Conservation (phyloP, 225 moss, liverwort and hornwort genomes). For the Sphagnum tenellum region DNA sequence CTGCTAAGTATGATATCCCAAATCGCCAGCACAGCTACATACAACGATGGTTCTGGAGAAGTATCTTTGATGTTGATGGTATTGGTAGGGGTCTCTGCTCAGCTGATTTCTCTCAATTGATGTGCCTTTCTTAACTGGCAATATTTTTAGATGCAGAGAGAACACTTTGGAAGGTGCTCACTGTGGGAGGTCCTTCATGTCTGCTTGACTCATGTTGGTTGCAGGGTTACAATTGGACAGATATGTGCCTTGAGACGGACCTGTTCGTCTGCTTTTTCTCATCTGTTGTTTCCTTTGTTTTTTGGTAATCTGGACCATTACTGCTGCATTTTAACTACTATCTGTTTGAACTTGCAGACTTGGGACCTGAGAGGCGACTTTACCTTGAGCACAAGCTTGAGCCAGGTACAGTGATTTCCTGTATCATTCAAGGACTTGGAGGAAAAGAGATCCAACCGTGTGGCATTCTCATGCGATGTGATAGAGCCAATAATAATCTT, state of each 20-base stretch:
- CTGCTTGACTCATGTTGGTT: no score
- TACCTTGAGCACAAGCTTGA: slow-evolving; percentile 81
- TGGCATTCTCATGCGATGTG: no score
- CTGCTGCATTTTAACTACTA: no score
- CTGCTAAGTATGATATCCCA: slow-evolving; percentile 87
- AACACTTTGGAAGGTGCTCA: neutral
- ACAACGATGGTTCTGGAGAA: slow-evolving; percentile 92
- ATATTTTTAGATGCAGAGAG: neutral
- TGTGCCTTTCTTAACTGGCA: neutral
- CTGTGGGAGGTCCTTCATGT: neutral
- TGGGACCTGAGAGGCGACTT: slow-evolving; percentile 88
- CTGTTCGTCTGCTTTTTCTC: no score
- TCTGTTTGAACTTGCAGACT: slow-evolving; percentile 19
- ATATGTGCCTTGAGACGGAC: no score
- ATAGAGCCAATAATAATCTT: no score
- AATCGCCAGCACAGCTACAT: slow-evolving; percentile 81
- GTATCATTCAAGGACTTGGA: neutral
- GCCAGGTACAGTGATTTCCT: slow-evolving; percentile 40
- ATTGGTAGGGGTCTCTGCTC: slow-evolving; percentile 25
- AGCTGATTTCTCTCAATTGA: no score
- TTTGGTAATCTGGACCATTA: no score
- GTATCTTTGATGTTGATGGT: slow-evolving; percentile 78
- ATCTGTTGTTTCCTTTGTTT: no score
- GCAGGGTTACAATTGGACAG: no score
- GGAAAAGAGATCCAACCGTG: neutral